Percentiles rank a stretch among this genome's conserved stretches.
Conservation (phyloP, 2,329 filamentous ascomycete species). For the Diaporthe velutina region DNA sequence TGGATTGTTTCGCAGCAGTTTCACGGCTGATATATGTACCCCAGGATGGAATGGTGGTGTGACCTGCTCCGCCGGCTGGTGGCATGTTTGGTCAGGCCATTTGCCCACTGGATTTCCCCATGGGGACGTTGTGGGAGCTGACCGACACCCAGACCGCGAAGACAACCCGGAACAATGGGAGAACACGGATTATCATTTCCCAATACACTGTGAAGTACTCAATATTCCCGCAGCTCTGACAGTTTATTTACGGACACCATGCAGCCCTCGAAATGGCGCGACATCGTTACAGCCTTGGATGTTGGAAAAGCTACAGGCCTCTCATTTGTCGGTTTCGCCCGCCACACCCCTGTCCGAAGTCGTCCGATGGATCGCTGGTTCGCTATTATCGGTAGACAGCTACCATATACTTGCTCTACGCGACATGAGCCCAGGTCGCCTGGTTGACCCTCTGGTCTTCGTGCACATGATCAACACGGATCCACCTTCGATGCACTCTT, state of each 20-base stretch:
- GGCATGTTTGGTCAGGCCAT: conserved; percentile 25
- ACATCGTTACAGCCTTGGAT: not conserved
- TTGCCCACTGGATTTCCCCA: conserved; percentile 26
- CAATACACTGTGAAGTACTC: not conserved
- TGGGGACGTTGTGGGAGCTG: conserved; percentile 6
- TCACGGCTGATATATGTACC: conserved; percentile 22
- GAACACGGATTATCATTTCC: not conserved
- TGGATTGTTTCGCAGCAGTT: not conserved
- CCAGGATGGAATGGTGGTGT: conserved; percentile 8
- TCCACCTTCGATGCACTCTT: not conserved
- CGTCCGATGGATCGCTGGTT: not conserved
- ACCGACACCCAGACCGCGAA: not conserved
- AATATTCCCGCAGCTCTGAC: not conserved
- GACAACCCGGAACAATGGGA: conserved; percentile 18
- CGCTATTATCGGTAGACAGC: not conserved
- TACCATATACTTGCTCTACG: not conserved
- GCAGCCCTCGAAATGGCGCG: not conserved
- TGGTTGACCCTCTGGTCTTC: not conserved
- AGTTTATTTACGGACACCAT: not conserved
- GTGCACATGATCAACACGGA: not conserved
- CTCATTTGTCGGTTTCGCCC: not conserved
- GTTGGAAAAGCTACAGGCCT: not conserved
- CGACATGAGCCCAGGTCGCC: not conserved
- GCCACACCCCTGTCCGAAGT: too few species aligned
- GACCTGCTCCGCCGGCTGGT: not conserved